These are phyloP conservation scores for Rhizoclosmatium sp. DNA, from an alignment of 192 early-diverging fungal genomes.

Conservation along the genomic window DNA sequence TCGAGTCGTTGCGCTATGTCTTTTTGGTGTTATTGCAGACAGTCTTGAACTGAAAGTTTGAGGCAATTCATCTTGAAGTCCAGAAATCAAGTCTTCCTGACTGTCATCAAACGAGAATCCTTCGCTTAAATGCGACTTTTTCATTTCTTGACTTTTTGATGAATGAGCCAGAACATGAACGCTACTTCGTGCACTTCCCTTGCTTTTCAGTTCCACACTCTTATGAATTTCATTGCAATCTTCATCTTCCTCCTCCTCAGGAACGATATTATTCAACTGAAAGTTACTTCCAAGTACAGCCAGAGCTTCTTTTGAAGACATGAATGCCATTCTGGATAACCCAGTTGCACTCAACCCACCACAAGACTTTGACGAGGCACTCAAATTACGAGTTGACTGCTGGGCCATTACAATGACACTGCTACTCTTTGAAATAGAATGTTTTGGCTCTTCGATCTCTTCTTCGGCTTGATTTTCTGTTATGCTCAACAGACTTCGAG, in stretches of 20 bases:
- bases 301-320: slow-evolving; percentile 18
- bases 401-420: background rate
- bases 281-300: slow-evolving; percentile 27
- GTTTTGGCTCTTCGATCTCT: background rate
- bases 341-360: slow-evolving; percentile 4
- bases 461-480: slow-evolving; percentile 8
- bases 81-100: background rate
- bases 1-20: too few relatives aligned
- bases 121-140: background rate
- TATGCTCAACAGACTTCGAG: slow-evolving; percentile 18
- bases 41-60: too few relatives aligned
- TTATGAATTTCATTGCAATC: background rate
- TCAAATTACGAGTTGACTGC: background rate
- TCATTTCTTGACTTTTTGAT: too few relatives aligned
- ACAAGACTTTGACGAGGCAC: background rate
- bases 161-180: too few relatives aligned
- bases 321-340: slow-evolving; percentile 17
- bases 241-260: slow-evolving; percentile 38
- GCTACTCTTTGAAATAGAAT: background rate
- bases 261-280: slow-evolving; percentile 38
- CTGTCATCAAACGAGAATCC: background rate
- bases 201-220: too few relatives aligned
- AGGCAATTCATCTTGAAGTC: too few relatives aligned
- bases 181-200: too few relatives aligned
- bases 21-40: too few relatives aligned